Evolutionary conservation across 78 protist species (phyloP).

Genomic region (Monosiga brevicollis): DNA sequence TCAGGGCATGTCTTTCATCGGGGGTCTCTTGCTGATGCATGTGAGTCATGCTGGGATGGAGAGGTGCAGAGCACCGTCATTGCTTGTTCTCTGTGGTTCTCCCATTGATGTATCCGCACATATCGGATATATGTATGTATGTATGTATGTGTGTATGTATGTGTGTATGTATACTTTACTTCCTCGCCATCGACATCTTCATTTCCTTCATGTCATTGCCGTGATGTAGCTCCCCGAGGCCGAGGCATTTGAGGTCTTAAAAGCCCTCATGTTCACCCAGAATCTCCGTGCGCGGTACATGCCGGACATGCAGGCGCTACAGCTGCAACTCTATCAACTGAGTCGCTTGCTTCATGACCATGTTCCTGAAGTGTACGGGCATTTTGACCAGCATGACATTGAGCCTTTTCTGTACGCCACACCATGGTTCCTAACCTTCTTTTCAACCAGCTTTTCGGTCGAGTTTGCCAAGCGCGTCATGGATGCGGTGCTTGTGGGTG

Average conservation of each 20-base stretch:
- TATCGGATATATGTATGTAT: neutral
- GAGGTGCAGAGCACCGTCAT: neutral
- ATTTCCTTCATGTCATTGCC: neutral
- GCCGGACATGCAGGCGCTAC: neutral
- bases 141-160: neutral
- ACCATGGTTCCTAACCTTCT: neutral
- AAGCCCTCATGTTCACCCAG: neutral
- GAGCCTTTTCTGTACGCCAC: neutral
- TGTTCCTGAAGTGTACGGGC: neutral
- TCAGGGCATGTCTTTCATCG: neutral
- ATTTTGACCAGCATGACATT: neutral
- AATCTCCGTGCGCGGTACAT: neutral
- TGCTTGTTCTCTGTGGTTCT: neutral
- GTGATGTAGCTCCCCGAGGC: neutral
- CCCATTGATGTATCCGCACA: neutral
- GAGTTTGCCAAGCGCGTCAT: neutral
- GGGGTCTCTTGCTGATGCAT: neutral
- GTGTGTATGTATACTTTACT: neutral
- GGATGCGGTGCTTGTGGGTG: too few species aligned
- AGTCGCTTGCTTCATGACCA: neutral
- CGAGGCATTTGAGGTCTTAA: neutral
- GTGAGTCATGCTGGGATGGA: neutral
- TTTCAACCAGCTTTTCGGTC: neutral
- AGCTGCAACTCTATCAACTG: neutral
- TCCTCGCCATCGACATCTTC: neutral